Evolutionary conservation across 1,139 yeast species (phyloP).

Genomic region (Pichia sp.): DNA sequence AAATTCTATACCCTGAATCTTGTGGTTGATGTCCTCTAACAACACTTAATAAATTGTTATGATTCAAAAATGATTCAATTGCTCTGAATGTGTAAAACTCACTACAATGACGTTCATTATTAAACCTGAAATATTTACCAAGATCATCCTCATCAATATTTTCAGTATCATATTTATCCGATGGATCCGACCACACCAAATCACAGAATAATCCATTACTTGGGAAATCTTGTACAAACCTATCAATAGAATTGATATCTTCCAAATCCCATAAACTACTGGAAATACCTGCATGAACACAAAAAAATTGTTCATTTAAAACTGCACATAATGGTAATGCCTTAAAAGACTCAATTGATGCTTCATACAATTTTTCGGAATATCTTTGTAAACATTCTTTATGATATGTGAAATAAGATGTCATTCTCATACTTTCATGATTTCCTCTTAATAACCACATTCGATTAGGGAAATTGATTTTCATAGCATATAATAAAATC

Average conservation of each 20-base stretch:
- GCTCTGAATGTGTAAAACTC: conserved; percentile 93
- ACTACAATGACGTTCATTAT: conserved; percentile 91
- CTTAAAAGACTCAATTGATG: conserved; percentile 79
- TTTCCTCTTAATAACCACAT: conserved; percentile 84
- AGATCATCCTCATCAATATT: conserved; percentile 41
- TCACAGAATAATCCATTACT: conserved; percentile 91
- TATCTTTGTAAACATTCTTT: conserved; percentile 92
- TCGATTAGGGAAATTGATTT: conserved; percentile 64
- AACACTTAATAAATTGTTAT: conserved; percentile 68
- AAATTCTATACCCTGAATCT: conserved; percentile 89
- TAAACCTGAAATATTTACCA: conserved; percentile 59
- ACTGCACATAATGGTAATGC: conserved; percentile 81
- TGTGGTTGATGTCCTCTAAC: conserved; percentile 94
- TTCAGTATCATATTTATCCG: conserved; percentile 52
- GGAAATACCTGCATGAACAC: conserved; percentile 93
- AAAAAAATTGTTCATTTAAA: conserved; percentile 68
- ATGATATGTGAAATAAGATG: conserved; percentile 89
- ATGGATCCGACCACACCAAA: conserved; percentile 95
- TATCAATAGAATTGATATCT: conserved; percentile 67
- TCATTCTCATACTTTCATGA: conserved; percentile 95
- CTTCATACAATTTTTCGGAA: conserved; percentile 66
- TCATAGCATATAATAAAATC: conserved; percentile 68
- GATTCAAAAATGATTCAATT: conserved; percentile 67
- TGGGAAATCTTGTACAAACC: conserved; percentile 76
- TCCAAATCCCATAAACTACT: conserved; percentile 61